A percentile compares a stretch with the other conserved stretches of the same genome.
Conservation (phyloP, 345 rosid species). For the Eucalyptus fibrosa region DNA sequence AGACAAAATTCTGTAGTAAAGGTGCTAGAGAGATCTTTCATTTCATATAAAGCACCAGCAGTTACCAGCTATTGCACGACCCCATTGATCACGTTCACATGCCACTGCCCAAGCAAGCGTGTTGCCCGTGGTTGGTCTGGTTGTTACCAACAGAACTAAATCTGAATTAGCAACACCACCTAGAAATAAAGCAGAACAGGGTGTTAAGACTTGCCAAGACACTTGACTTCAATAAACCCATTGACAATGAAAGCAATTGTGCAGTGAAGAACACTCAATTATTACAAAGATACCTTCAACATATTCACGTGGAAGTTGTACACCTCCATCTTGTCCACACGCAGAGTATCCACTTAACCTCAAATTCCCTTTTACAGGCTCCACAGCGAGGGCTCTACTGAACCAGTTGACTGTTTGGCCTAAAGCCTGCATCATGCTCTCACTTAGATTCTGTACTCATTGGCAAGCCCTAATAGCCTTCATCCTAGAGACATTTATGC, state of each 20-base stretch:
- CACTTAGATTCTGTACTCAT: not conserved
- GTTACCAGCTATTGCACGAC: slow-evolving; percentile 97
- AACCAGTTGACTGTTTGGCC: slow-evolving; percentile 97
- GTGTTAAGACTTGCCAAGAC: not conserved
- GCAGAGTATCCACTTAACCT: slow-evolving; percentile 99
- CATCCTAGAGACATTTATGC: not conserved
- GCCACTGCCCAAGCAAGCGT: slow-evolving; percentile 99
- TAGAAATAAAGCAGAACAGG: slow-evolving; percentile 1
- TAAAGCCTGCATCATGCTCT: slow-evolving; percentile 50
- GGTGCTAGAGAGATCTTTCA: not conserved
- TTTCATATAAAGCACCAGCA: not conserved
- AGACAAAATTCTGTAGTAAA: not conserved
- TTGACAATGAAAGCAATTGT: not conserved
- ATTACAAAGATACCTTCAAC: slow-evolving; percentile 59
- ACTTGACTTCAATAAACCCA: not conserved
- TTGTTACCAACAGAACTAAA: slow-evolving; percentile 91
- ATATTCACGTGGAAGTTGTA: slow-evolving; percentile 90
- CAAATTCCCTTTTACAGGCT: slow-evolving; percentile 94
- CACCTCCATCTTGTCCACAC: slow-evolving; percentile 99
- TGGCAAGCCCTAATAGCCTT: not conserved
- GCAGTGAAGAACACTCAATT: not conserved
- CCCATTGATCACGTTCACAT: slow-evolving; percentile 99
- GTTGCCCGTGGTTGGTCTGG: slow-evolving; percentile 99
- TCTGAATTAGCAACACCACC: slow-evolving; percentile 91
- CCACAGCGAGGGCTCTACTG: slow-evolving; percentile 83